Base-by-base conservation (phyloP, 345 rosid species). In the Arabidopsis arenosa region DNA sequence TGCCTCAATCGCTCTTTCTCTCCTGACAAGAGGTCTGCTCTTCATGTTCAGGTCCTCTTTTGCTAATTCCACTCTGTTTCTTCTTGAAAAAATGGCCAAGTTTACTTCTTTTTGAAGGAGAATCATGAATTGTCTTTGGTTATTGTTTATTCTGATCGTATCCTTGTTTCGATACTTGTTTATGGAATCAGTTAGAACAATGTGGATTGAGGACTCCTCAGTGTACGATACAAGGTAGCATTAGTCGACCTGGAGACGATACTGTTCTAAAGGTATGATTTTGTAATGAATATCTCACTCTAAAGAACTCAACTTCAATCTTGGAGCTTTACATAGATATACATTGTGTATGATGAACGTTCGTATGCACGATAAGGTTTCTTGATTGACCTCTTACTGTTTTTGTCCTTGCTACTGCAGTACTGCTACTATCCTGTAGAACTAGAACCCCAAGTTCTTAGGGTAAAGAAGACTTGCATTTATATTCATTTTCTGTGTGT, bases 151-250 rank as follows among this genome's bases (percentile, higher is more conserved):
- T 62, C 3, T 75, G 37, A 75, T 59, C 15, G 0, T 60, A 33
- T 21, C 18, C 0, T 28, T 36, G 9, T 56, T 37, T 17, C 9
- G n/a, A 1, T 44, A 9, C 10, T 44, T 49, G 9, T 63, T 63
- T 48, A 4, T 67, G 68, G 58, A 36, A 67, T 77, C 86, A 91
- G 97, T 82, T 93, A 68, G 91, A 87, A 47, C 97, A 91, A 70
- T 82, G 87, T 84, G 95, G 98, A 60, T 74, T 84, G 83, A 80
- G 97, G 82, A 94, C 94, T 63, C 90, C 89, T 37, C 98, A 91
- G 80, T 90, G 96, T 77, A 93, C 98, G 2, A 85, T 93, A 59
- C 98, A 84, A 75, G 98, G 98, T 40, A 79, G 80, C 71, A 84
- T 94, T 65, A 82, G 66, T 59, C 91, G 86, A 63, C 93, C 93